Evolutionary conservation across 495 filamentous ascomycete genomes (phyloP), one percentile per base, ranked within the genome.

Genomic region (Neurospora sp.): DNA sequence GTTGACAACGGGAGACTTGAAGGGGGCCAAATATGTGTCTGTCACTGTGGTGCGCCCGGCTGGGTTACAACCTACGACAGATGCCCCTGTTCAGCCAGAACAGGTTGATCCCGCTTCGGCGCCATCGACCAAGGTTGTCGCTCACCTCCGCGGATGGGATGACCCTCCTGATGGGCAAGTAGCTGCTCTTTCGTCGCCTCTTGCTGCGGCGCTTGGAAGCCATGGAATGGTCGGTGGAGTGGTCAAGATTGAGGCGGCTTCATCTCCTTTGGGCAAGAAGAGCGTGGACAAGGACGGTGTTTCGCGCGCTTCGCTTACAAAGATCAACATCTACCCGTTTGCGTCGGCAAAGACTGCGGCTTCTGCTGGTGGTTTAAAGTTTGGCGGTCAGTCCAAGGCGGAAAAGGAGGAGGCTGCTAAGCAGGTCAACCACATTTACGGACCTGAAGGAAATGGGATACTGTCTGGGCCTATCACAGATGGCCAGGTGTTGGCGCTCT

Each of bases 381-480:
- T 98, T 78, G 96, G 96, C 6, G 92, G 93, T 8, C 93, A 97
- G 73, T 92, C 92, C 8, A 92, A 91, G 71, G 86, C 89, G 9
- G 91, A 94, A 74, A 83, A 87, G 61, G 90, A 94, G 79, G 90
- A 92, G 74, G 85, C 91, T 47, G 83, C 85, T 3, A 87, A 85
- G 74, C 84, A 84, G 59, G 82, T 92, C 69, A 79, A 81, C 69
- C 82, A 86, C 68, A 83, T 89, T 20, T 91, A 89, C 75, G 85
- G 83, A 22, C 70, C 86, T 79, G 81, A 85, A 77, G 80, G 85
- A 71, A 85, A 86, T 68, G 88, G 89, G 1, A 78, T 97, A 41
- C 83, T 98, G n/a, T 87, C 92, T 20, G 95, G 96, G 0, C 93
- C 96, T 4, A 76, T 99, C 38, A 98, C 94, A 0, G 92, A 98